A percentile compares a stretch with the other conserved stretches of the same genome.
Conservation (phyloP, 805 yeast genomes). For the Saturnispora quitensis region DNA sequence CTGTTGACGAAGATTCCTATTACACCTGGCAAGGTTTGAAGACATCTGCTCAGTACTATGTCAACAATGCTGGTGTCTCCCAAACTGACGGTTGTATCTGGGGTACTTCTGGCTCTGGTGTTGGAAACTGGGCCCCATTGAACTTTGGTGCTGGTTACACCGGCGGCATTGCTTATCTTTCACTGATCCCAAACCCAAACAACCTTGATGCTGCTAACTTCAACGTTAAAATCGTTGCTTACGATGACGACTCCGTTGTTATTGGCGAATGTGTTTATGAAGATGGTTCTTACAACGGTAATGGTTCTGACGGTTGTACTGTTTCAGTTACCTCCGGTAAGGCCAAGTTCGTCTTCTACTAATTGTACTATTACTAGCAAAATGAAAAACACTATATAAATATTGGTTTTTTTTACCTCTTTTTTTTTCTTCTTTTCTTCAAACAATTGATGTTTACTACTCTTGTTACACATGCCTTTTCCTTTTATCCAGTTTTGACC, state of each 20-base stretch:
- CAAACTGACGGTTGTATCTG: conserved; percentile 89
- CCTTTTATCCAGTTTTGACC: not conserved
- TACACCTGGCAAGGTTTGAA: conserved; percentile 71
- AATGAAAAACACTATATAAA: not conserved
- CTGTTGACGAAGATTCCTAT: conserved; percentile 69
- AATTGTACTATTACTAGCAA: not conserved
- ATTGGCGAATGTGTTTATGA: conserved; percentile 36
- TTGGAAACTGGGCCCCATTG: conserved; percentile 98
- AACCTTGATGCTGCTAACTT: conserved; percentile 52
- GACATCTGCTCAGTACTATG: conserved; percentile 95
- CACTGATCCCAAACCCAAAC: conserved; percentile 94
- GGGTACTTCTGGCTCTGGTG: conserved; percentile 71
- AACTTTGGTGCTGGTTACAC: conserved; percentile 88
- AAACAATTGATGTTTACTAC: not conserved
- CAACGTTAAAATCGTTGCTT: conserved; percentile 37
- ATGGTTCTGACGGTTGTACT: conserved; percentile 72
- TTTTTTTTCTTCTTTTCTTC: not conserved
- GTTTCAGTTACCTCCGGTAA: conserved; percentile 36
- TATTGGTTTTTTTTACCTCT: not conserved
- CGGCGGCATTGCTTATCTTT: conserved; percentile 65
- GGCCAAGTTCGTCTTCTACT: conserved; percentile 28
- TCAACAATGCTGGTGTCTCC: conserved; percentile 91
- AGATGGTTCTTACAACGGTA: conserved; percentile 40
- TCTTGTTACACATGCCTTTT: not conserved
- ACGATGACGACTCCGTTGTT: conserved; percentile 29